Evolutionary conservation across 179 eudicot genomes (phyloP).

Genomic region (Actinidia chinensis): DNA sequence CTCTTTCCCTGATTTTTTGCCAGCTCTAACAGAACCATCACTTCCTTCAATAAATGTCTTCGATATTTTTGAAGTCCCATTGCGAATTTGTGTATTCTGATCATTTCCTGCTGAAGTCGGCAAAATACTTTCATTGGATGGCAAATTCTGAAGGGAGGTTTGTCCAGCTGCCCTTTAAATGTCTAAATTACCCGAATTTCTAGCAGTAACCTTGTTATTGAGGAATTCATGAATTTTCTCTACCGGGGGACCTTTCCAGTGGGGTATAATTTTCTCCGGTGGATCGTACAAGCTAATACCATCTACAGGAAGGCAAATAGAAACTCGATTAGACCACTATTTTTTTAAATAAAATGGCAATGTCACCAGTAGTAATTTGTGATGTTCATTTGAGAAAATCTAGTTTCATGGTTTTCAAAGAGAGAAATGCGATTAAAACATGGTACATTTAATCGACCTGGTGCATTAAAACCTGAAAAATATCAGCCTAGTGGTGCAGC

Average conservation of each 20-base stretch:
- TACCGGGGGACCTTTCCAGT: constrained; percentile 90
- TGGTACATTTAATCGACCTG: not conserved
- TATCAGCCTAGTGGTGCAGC: not conserved
- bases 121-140: constrained; percentile 18
- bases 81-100: constrained; percentile 24
- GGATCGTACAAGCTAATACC: constrained; percentile 94
- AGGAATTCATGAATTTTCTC: constrained; percentile 58
- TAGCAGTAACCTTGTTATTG: constrained; percentile 31
- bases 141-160: constrained; percentile 28
- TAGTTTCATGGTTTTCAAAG: not conserved
- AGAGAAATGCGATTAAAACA: not conserved
- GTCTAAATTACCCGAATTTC: constrained; percentile 20
- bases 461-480: not conserved
- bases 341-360: not conserved
- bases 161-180: constrained; percentile 19
- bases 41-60: constrained; percentile 76
- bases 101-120: constrained; percentile 26
- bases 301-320: constrained; percentile 47
- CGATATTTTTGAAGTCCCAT: constrained; percentile 33
- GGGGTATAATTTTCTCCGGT: constrained; percentile 81
- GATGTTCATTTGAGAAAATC: not conserved
- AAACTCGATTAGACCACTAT: constrained; percentile 3
- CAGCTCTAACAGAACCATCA: constrained; percentile 79
- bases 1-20: constrained; percentile 84
- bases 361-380: not conserved